These are phyloP conservation scores for Fusarium siculi DNA, from an alignment of 2,329 filamentous ascomycete genomes.

Conservation along the genomic window DNA sequence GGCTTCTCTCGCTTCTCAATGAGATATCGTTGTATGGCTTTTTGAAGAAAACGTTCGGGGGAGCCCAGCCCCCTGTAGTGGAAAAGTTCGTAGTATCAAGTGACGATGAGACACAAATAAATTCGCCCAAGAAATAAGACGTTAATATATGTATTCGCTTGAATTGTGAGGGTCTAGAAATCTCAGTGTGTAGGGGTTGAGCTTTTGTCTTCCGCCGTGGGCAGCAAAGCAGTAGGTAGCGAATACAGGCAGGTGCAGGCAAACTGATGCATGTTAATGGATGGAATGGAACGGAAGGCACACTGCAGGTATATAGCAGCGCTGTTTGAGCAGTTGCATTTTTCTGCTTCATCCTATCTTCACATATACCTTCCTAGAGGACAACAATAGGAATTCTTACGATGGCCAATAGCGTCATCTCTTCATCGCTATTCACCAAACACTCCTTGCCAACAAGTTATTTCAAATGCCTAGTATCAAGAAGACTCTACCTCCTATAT, in stretches of 20 bases:
- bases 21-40: neutral
- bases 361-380: neutral
- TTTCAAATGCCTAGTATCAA: neutral
- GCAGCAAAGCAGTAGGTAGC: neutral
- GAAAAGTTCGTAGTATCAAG: neutral
- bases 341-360: neutral
- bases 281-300: neutral
- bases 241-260: neutral
- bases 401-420: neutral
- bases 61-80: neutral
- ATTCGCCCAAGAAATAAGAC: too few relatives aligned
- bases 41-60: neutral
- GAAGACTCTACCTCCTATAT: neutral
- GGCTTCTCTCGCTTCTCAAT: neutral
- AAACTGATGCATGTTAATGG: neutral
- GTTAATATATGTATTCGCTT: too few relatives aligned
- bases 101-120: neutral
- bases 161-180: too few relatives aligned
- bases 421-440: neutral
- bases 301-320: neutral
- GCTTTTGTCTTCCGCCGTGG: neutral
- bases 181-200: neutral
- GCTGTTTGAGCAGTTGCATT: neutral
- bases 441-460: neutral
- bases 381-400: neutral